A percentile compares a stretch with the other conserved stretches of the same genome.
Conservation (phyloP, 495 filamentous ascomycete species). For the Daldinia childiae region DNA sequence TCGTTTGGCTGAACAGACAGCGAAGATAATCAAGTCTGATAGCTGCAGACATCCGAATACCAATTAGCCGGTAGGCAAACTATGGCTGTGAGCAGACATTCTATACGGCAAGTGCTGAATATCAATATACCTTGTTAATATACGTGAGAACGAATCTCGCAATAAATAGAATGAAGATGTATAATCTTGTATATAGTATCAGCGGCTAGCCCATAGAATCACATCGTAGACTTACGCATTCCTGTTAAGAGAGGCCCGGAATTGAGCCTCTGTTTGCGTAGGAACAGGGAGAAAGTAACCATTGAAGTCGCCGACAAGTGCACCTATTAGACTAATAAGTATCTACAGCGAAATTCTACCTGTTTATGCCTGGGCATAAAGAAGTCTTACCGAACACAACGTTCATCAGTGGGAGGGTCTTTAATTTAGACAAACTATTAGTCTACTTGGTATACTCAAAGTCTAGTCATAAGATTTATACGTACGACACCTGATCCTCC, state of each 20-base stretch:
- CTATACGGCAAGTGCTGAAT: not conserved
- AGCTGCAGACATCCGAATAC: conserved; percentile 61
- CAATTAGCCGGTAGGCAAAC: conserved; percentile 60
- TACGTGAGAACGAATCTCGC: conserved; percentile 57
- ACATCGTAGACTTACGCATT: conserved; percentile 36
- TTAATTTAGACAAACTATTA: conserved; percentile 4
- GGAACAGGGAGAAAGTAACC: conserved; percentile 44
- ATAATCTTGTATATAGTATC: conserved; percentile 31
- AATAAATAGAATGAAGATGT: conserved; percentile 55
- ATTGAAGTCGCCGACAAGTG: conserved; percentile 44
- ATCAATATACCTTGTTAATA: conserved; percentile 53
- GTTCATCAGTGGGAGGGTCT: conserved; percentile 45
- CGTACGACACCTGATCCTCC: conserved; percentile 45
- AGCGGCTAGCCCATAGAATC: not conserved
- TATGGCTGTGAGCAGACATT: conserved; percentile 27
- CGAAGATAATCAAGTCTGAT: conserved; percentile 63
- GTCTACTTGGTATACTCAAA: not conserved
- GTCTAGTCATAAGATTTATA: not conserved
- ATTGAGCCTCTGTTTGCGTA: conserved; percentile 35
- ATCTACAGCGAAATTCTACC: not conserved
- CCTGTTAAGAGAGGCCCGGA: conserved; percentile 38
- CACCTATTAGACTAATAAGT: conserved; percentile 37
- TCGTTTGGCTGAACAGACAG: conserved; percentile 63
- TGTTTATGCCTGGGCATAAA: not conserved
- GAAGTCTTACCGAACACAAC: conserved; percentile 43